Evolutionary conservation across 345 rosid species (phyloP).

Genomic region (Chamaenerion angustifolium): DNA sequence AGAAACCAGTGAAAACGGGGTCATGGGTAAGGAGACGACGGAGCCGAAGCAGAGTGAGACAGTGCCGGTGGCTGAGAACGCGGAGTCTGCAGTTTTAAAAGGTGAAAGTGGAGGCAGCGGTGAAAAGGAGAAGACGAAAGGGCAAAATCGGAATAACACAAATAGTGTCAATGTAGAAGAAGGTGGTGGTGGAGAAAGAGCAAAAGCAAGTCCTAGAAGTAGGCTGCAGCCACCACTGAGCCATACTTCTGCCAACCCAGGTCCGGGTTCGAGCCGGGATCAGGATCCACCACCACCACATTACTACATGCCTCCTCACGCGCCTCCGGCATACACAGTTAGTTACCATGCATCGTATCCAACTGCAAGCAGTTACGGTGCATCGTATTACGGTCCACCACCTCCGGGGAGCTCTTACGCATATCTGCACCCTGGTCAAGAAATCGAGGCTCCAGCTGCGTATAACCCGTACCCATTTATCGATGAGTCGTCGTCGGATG

Average conservation of each 20-base stretch:
- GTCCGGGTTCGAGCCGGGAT: too few relatives aligned
- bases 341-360: constrained; percentile 3
- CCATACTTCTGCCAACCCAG: not conserved
- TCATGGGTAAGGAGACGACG: not conserved
- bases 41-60: constrained; percentile 1
- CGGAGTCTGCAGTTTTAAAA: constrained; percentile 1
- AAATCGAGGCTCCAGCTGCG: not conserved
- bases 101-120: constrained; percentile 4
- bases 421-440: constrained; percentile 6
- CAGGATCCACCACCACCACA: not conserved
- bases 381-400: constrained; percentile 5
- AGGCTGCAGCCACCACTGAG: not conserved
- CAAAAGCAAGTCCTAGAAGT: not conserved
- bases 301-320: constrained; percentile 1
- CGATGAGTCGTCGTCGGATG: not conserved
- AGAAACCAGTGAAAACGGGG: not conserved
- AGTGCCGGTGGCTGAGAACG: too few relatives aligned
- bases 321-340: constrained; percentile 1
- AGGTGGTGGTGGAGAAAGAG: not conserved
- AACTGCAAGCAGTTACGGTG: constrained; percentile 4
- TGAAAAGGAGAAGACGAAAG: constrained; percentile 6
- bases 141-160: constrained; percentile 7
- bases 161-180: not conserved
- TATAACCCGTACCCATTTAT: not conserved
- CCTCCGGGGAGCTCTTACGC: constrained; percentile 6